A percentile compares a stretch with the other conserved stretches of the same genome.
These are phyloP conservation scores for Gossypium gossypioides DNA, from an alignment of 441 rosid genomes.

Conservation along the genomic window DNA sequence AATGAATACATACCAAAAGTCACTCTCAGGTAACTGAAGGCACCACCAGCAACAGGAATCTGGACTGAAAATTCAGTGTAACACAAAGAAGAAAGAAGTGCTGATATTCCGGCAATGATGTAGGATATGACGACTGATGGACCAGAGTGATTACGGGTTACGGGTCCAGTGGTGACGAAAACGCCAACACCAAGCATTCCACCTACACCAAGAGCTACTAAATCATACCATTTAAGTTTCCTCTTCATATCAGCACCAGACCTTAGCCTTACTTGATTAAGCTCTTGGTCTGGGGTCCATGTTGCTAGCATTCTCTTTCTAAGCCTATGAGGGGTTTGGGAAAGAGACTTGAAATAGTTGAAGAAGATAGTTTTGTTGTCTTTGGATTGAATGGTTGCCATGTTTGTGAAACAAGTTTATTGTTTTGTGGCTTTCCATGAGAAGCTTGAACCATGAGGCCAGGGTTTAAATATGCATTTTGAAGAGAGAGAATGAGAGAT, in stretches of 20 bases:
- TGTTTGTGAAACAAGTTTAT: conserved; percentile 16
- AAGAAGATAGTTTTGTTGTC: conserved; percentile 22
- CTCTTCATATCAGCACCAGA: conserved; percentile 94
- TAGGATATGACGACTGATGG: conserved; percentile 82
- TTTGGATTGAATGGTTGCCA: conserved; percentile 28
- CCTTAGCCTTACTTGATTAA: conserved; percentile 63
- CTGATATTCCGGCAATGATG: conserved; percentile 67
- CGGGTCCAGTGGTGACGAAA: conserved; percentile 71
- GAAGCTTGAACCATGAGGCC: conserved; percentile 21
- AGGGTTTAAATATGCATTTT: conserved; percentile 28
- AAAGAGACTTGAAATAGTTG: conserved; percentile 52
- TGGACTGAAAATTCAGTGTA: conserved; percentile 88
- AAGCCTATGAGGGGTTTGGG: conserved; percentile 73
- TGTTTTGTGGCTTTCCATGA: conserved; percentile 21
- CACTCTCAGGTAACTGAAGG: conserved; percentile 85
- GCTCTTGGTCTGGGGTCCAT: conserved; percentile 86
- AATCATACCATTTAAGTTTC: conserved; percentile 70
- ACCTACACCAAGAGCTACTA: conserved; percentile 80
- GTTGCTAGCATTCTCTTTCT: conserved; percentile 79
- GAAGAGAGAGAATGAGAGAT: conserved; percentile 8
- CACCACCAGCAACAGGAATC: conserved; percentile 92
- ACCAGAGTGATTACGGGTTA: conserved; percentile 51
- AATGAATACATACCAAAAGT: conserved; percentile 47
- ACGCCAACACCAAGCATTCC: conserved; percentile 98
- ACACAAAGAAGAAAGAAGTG: conserved; percentile 81